Evolutionary conservation across 2,329 filamentous ascomycete genomes (phyloP).

Genomic region (Venturia nashicola): DNA sequence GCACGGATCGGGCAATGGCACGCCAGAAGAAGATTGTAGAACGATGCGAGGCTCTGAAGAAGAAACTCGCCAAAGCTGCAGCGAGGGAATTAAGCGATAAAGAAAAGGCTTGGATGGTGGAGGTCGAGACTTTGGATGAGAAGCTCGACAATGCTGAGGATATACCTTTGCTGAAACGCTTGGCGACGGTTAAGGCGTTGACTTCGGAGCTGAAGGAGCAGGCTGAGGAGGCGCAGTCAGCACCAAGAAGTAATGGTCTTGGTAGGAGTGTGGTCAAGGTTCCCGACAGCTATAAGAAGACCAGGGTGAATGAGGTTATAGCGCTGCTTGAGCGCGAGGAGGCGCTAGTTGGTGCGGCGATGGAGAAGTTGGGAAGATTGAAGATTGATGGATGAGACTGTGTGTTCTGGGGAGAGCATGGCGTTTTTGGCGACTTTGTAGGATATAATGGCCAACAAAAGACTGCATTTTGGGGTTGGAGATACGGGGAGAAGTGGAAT

Average conservation of each 20-base stretch:
- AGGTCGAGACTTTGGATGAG: conserved; percentile 34
- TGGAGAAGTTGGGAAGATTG: conserved; percentile 48
- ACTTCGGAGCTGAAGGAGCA: conserved; percentile 42
- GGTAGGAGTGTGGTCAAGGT: conserved; percentile 34
- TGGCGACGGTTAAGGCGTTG: conserved; percentile 43
- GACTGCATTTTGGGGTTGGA: neutral
- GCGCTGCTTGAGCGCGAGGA: conserved; percentile 52
- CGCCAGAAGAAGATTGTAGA: conserved; percentile 42
- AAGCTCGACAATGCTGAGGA: conserved; percentile 23
- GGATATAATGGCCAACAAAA: neutral
- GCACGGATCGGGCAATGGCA: conserved; percentile 41
- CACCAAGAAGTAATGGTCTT: neutral
- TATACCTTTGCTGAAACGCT: conserved; percentile 37
- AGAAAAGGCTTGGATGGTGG: conserved; percentile 47
- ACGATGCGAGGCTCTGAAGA: conserved; percentile 47
- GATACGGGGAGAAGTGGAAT: neutral
- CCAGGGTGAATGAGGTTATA: conserved; percentile 53
- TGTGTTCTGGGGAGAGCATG: too few relatives aligned
- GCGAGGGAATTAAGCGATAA: conserved; percentile 49
- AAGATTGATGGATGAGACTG: conserved; percentile 11
- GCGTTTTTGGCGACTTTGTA: neutral
- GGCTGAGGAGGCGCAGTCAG: conserved; percentile 27
- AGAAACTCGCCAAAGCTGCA: conserved; percentile 34
- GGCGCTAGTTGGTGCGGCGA: conserved; percentile 55
- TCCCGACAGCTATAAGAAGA: conserved; percentile 47